phyloP scores from a whole-genome alignment of 352 stramenopile species.

The Pythium biforme region DNA sequence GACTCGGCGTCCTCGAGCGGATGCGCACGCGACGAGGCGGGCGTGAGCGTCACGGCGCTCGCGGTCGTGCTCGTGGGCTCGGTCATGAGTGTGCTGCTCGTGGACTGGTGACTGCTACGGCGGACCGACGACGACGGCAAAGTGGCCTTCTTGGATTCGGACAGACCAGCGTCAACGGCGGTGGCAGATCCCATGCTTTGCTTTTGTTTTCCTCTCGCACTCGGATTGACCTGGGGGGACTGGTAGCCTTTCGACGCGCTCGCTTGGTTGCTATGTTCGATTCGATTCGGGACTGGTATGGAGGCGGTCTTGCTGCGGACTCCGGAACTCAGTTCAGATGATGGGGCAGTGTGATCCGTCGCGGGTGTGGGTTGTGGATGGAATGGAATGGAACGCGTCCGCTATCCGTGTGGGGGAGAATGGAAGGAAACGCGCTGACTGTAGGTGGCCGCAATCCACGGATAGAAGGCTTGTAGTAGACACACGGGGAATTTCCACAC shows the following conservation, averaged over 20 bases:
- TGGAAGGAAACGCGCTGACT: not conserved
- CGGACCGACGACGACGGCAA: not conserved
- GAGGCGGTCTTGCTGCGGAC: not conserved
- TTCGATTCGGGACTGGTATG: not conserved
- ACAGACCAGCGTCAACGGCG: constrained; percentile 4
- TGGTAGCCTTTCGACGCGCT: not conserved
- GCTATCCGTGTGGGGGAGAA: not conserved
- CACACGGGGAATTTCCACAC: not conserved
- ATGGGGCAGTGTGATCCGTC: not conserved
- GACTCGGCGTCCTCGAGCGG: constrained; percentile 5
- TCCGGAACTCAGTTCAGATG: constrained; percentile 4
- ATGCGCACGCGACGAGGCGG: constrained; percentile 17
- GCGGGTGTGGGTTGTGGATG: constrained; percentile 3
- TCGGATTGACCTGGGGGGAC: not conserved
- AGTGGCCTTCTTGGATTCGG: constrained; percentile 3
- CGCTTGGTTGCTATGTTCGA: not conserved
- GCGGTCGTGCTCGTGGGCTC: constrained; percentile 23
- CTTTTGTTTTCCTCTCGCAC: too few relatives aligned
- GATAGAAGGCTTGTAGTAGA: not conserved
- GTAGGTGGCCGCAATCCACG: not conserved
- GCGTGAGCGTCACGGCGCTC: constrained; percentile 26
- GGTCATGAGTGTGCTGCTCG: constrained; percentile 22
- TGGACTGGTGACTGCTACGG: constrained; percentile 24
- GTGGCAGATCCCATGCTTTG: constrained; percentile 14
- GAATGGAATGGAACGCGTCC: not conserved